Evolutionary conservation across 1,284 basidiomycete species (phyloP).

Genomic region (Sanguinoderma infundibulare): DNA sequence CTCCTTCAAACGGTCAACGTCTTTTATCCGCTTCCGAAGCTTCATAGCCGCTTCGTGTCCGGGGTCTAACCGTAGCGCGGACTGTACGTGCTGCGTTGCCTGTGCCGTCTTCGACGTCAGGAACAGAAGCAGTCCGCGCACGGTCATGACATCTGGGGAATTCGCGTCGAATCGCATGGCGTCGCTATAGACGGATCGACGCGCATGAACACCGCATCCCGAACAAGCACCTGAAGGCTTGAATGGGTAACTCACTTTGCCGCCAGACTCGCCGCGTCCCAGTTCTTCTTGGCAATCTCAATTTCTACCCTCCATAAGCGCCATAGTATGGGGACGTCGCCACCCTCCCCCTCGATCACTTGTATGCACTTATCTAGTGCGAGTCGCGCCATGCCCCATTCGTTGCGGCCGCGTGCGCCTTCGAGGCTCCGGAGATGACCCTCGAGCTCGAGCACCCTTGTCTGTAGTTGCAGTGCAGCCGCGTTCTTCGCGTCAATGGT

Average conservation of each 20-base stretch:
- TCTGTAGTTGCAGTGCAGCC: conserved; percentile 60
- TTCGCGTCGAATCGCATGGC: conserved; percentile 73
- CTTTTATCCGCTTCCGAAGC: conserved; percentile 77
- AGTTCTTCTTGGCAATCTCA: conserved; percentile 70
- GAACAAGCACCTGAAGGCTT: not conserved
- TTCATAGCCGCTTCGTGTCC: conserved; percentile 73
- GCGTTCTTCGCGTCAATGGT: conserved; percentile 60
- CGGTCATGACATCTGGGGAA: conserved; percentile 81
- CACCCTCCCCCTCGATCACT: conserved; percentile 73
- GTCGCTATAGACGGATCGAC: conserved; percentile 51
- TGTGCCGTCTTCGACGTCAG: conserved; percentile 74
- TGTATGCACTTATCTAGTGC: conserved; percentile 76
- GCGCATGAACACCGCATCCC: not conserved
- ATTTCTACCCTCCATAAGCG: conserved; percentile 79
- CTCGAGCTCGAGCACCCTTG: conserved; percentile 64
- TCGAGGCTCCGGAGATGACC: conserved; percentile 69
- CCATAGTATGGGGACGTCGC: conserved; percentile 78
- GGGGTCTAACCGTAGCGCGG: conserved; percentile 82
- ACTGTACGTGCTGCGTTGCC: conserved; percentile 73
- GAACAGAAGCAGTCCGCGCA: conserved; percentile 84
- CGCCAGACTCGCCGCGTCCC: conserved; percentile 71
- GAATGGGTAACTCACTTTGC: conserved; percentile 58
- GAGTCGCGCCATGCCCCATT: conserved; percentile 73
- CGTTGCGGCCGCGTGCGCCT: conserved; percentile 56
- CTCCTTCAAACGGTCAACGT: conserved; percentile 83